phyloP scores from a whole-genome alignment of 257 asterid genomes.

The Misopates orontium region DNA sequence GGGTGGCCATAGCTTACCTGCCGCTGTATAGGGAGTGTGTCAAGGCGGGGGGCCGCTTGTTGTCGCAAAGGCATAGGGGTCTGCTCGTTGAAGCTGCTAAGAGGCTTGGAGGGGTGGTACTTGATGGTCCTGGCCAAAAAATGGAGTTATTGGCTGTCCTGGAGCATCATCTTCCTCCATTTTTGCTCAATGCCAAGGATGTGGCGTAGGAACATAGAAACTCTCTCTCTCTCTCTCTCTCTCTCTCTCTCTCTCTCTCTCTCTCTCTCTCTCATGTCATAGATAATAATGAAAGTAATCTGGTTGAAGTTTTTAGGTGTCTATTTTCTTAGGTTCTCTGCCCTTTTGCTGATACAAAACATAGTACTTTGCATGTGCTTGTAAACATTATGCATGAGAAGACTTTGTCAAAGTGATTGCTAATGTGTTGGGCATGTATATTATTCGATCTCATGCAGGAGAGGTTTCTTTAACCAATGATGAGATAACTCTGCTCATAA shows the following conservation, averaged over 20 bases:
- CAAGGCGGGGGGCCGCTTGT: slow-evolving; percentile 65
- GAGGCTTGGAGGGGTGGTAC: slow-evolving; percentile 62
- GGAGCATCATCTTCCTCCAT: slow-evolving; percentile 83
- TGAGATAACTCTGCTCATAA: no score
- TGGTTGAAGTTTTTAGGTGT: slow-evolving; percentile 39
- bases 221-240: neutral
- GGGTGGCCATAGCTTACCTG: slow-evolving; percentile 86
- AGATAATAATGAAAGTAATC: slow-evolving; percentile 35
- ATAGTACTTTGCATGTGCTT: slow-evolving; percentile 13
- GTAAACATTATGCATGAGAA: slow-evolving; percentile 13
- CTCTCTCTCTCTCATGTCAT: slow-evolving; percentile 24
- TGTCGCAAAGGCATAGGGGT: slow-evolving; percentile 82
- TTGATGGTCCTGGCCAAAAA: slow-evolving; percentile 61
- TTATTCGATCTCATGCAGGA: no score
- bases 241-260: neutral
- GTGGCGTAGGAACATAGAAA: slow-evolving; percentile 37
- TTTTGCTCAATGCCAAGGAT: slow-evolving; percentile 52
- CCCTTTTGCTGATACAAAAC: slow-evolving; percentile 19
- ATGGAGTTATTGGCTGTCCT: slow-evolving; percentile 68
- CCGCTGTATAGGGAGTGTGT: slow-evolving; percentile 88
- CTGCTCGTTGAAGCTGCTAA: slow-evolving; percentile 76
- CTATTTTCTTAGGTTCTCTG: slow-evolving; percentile 24
- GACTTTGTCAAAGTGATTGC: slow-evolving; percentile 17
- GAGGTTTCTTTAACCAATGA: no score
- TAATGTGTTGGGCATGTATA: neutral